Evolutionary conservation across 179 eudicot species (phyloP).

Genomic region (Actinidia arguta): DNA sequence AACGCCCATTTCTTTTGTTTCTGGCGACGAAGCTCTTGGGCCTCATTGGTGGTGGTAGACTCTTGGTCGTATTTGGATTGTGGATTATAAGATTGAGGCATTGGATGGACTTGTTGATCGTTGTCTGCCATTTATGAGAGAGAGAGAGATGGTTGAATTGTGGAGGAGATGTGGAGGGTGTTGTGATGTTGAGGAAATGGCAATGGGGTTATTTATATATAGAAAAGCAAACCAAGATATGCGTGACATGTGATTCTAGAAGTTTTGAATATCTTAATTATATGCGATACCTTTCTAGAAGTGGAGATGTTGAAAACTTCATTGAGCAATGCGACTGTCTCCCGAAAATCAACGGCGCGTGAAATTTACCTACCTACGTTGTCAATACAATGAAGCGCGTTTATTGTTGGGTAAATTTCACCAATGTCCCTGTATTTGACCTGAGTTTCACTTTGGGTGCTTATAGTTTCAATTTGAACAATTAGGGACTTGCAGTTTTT

Average conservation of each 20-base stretch:
- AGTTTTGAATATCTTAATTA: too few relatives aligned
- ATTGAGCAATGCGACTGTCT: background rate
- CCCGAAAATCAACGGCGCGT: background rate
- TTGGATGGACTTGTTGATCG: conserved; percentile 2
- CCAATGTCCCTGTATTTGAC: too few relatives aligned
- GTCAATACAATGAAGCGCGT: background rate
- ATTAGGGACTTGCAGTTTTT: too few relatives aligned
- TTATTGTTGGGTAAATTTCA: too few relatives aligned
- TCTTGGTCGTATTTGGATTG: background rate
- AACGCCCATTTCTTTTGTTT: conserved; percentile 8
- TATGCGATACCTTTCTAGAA: too few relatives aligned
- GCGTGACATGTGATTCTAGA: background rate
- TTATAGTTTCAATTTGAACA: too few relatives aligned
- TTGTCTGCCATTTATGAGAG: conserved; percentile 13
- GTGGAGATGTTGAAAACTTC: background rate
- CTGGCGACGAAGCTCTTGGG: background rate
- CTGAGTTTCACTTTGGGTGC: too few relatives aligned
- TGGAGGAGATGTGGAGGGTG: background rate
- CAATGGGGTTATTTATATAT: background rate
- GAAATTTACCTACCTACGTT: background rate
- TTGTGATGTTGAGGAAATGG: background rate
- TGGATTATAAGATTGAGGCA: background rate
- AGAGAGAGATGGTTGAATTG: too few relatives aligned
- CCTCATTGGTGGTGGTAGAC: background rate
- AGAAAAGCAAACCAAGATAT: background rate